Evolutionary conservation across 345 rosid species (phyloP).

Genomic region (Gossypium anomalum): DNA sequence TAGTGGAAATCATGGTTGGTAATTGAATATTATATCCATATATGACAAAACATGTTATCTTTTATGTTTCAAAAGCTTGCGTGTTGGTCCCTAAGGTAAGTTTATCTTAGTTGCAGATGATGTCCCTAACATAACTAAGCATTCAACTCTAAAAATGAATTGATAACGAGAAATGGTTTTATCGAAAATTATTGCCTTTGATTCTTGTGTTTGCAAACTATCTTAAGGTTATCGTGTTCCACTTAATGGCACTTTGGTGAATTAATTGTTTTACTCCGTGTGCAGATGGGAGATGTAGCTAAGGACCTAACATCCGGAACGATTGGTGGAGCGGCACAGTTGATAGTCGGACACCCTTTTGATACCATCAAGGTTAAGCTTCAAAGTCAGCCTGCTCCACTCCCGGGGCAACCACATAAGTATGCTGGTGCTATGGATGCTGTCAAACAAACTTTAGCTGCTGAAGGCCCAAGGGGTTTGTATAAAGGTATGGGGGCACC

Average conservation of each 20-base stretch:
- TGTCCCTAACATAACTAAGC: neutral
- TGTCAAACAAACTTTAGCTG: slow-evolving; percentile 72
- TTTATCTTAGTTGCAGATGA: neutral
- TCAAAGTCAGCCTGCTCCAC: slow-evolving; percentile 86
- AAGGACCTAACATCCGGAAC: slow-evolving; percentile 92
- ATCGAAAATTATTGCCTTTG: neutral
- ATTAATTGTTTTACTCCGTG: neutral
- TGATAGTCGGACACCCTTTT: slow-evolving; percentile 87
- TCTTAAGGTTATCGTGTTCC: neutral
- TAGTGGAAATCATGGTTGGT: neutral
- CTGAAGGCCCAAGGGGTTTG: slow-evolving; percentile 94
- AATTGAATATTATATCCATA: neutral
- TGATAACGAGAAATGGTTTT: neutral
- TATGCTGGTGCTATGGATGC: slow-evolving; percentile 84
- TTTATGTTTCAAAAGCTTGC: neutral
- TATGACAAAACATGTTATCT: neutral
- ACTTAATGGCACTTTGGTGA: neutral
- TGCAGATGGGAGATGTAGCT: slow-evolving; percentile 84
- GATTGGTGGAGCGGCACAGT: slow-evolving; percentile 93
- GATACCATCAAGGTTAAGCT: slow-evolving; percentile 99
- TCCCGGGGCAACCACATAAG: slow-evolving; percentile 74
- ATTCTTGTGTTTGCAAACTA: neutral
- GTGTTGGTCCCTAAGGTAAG: neutral
- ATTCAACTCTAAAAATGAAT: neutral
- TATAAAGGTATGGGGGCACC: slow-evolving; percentile 99